These are phyloP conservation scores for Penicillium pulvis DNA, from an alignment of 495 filamentous ascomycete genomes.

Conservation along the genomic window DNA sequence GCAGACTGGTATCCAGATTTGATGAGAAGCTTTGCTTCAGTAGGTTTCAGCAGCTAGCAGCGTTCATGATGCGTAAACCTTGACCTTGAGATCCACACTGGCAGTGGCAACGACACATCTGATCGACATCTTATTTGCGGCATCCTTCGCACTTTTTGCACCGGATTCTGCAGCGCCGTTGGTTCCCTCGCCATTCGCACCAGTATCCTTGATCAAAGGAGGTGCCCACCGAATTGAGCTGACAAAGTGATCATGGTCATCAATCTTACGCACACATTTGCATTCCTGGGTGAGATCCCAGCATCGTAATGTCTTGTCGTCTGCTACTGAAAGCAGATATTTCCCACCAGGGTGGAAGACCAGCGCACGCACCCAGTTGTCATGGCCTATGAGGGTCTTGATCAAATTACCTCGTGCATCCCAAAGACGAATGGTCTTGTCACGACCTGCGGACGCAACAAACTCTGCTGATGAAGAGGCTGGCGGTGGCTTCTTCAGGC, in stretches of 20 bases:
- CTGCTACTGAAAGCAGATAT: slow-evolving; percentile 80
- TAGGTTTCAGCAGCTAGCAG: background rate
- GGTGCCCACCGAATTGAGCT: slow-evolving; percentile 93
- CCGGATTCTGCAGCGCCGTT: slow-evolving; percentile 20
- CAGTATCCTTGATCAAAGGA: slow-evolving; percentile 55
- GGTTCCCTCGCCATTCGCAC: slow-evolving; percentile 46
- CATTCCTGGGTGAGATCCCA: slow-evolving; percentile 95
- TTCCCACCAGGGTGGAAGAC: slow-evolving; percentile 95
- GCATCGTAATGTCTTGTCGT: slow-evolving; percentile 92
- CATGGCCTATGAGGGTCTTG: slow-evolving; percentile 87
- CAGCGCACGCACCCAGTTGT: slow-evolving; percentile 91
- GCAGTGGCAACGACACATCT: slow-evolving; percentile 67
- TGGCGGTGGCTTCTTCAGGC: slow-evolving; percentile 74
- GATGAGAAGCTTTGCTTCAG: background rate
- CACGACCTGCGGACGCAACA: slow-evolving; percentile 85
- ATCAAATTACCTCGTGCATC: slow-evolving; percentile 82
- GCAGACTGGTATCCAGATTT: slow-evolving; percentile 2
- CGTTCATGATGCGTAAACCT: slow-evolving; percentile 55
- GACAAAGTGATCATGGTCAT: slow-evolving; percentile 86
- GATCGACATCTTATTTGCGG: slow-evolving; percentile 41
- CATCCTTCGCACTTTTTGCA: slow-evolving; percentile 22
- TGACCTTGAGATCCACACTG: slow-evolving; percentile 64
- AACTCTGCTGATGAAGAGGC: slow-evolving; percentile 79
- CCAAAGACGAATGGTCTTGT: slow-evolving; percentile 93
- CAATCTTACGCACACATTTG: slow-evolving; percentile 79